Percentiles rank a stretch among this genome's conserved stretches.
Evolutionary conservation across 768 basidiomycete genomes (phyloP).

Genomic region (Kwoniella shandongensis): DNA sequence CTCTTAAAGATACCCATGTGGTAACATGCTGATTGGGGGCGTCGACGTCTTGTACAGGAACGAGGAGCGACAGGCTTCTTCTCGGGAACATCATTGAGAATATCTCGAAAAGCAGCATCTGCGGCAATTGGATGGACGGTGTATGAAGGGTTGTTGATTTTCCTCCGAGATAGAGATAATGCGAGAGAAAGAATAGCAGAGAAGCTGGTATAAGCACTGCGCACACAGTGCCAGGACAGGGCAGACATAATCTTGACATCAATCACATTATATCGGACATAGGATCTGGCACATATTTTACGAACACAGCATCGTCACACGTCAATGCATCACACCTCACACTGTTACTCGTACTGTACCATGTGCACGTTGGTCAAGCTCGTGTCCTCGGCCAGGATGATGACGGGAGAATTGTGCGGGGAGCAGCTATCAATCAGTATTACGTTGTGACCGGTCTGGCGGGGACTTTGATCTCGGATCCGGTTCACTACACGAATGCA

Average conservation of each 20-base stretch:
- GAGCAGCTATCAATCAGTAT: too few species aligned
- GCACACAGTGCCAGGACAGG: background rate
- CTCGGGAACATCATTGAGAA: conserved; percentile 76
- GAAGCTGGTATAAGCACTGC: background rate
- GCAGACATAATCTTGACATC: background rate
- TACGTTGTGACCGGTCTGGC: too few species aligned
- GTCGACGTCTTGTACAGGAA: conserved; percentile 59
- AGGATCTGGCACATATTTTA: background rate
- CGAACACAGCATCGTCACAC: background rate
- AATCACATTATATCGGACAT: background rate
- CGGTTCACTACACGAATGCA: too few species aligned
- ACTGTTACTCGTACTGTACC: background rate
- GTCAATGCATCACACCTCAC: background rate
- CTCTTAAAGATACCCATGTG: background rate
- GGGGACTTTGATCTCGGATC: too few species aligned
- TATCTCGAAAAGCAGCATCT: conserved; percentile 80
- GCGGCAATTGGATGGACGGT: conserved; percentile 91
- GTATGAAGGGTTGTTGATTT: conserved; percentile 62
- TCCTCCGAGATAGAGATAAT: conserved; percentile 38
- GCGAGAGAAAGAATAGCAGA: background rate
- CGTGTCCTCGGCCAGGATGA: background rate
- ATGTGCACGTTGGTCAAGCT: conserved; percentile 1
- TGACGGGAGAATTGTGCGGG: too few species aligned
- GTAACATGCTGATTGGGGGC: conserved; percentile 1
- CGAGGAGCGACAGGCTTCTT: conserved; percentile 78